These are phyloP conservation scores for Globisporangium echinulatum DNA, from an alignment of 352 stramenopile genomes.

Conservation along the genomic window DNA sequence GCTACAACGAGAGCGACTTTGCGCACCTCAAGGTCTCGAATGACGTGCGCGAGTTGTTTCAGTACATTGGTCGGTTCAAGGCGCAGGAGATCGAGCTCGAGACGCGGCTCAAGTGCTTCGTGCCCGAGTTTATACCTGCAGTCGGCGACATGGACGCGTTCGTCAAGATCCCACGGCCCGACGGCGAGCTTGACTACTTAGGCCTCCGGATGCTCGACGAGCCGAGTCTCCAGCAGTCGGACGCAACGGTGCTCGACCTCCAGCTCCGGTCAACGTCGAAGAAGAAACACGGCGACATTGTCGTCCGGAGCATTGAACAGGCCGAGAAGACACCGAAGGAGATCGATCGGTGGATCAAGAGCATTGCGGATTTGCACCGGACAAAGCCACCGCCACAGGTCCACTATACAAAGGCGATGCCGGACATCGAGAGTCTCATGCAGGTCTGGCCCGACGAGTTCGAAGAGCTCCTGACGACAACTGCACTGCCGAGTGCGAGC, in stretches of 20 bases:
- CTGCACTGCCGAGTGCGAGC: constrained; percentile 62
- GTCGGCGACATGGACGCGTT: constrained; percentile 96
- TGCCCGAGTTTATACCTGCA: constrained; percentile 95
- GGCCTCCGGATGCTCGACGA: constrained; percentile 94
- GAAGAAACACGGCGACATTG: constrained; percentile 90
- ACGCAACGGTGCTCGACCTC: constrained; percentile 93
- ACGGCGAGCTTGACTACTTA: constrained; percentile 84
- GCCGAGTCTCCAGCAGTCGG: constrained; percentile 87
- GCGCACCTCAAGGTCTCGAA: constrained; percentile 83
- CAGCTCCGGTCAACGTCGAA: constrained; percentile 93
- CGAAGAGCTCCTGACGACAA: constrained; percentile 72
- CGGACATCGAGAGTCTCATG: constrained; percentile 94
- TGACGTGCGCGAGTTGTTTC: constrained; percentile 89
- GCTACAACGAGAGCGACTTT: constrained; percentile 88
- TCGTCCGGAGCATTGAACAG: constrained; percentile 93
- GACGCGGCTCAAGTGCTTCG: constrained; percentile 94
- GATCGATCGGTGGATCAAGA: constrained; percentile 95
- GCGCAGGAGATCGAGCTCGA: constrained; percentile 94
- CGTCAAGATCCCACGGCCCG: constrained; percentile 93
- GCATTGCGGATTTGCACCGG: constrained; percentile 91
- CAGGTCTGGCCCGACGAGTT: constrained; percentile 88
- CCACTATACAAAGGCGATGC: constrained; percentile 92
- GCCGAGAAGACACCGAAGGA: constrained; percentile 89
- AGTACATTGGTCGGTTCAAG: constrained; percentile 94
- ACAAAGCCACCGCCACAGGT: constrained; percentile 91